These are phyloP conservation scores for Trichosporon sp. DNA, from an alignment of 1,284 basidiomycete genomes.

Conservation along the genomic window DNA sequence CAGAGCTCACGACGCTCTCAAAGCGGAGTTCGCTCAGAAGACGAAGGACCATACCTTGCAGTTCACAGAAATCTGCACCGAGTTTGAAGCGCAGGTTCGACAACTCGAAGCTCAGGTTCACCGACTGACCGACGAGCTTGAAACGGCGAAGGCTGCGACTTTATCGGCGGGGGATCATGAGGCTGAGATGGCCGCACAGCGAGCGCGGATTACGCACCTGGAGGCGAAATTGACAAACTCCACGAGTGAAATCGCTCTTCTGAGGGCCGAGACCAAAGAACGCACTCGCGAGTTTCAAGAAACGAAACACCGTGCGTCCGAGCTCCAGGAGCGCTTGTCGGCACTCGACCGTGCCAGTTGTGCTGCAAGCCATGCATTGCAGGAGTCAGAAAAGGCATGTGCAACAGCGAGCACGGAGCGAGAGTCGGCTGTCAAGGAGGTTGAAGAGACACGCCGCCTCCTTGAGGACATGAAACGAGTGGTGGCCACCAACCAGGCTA, in stretches of 20 bases:
- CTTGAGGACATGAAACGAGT: background rate
- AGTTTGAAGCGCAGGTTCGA: constrained; percentile 43
- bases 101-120: constrained; percentile 36
- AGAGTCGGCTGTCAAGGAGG: background rate
- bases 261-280: background rate
- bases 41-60: constrained; percentile 47
- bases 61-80: constrained; percentile 49
- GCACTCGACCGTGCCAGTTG: background rate
- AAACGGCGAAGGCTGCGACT: background rate
- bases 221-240: background rate
- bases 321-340: background rate
- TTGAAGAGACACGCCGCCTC: background rate
- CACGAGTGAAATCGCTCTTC: background rate
- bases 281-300: background rate
- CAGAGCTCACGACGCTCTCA: constrained; percentile 30
- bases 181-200: background rate
- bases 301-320: background rate
- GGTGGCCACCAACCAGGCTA: background rate
- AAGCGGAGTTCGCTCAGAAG: constrained; percentile 45
- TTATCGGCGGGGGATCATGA: background rate
- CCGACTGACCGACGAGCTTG: background rate
- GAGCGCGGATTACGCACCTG: background rate
- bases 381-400: constrained; percentile 10
- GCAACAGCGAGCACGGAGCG: background rate
- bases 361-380: background rate